Evolutionary conservation across 441 rosid species (phyloP), one percentile per base, ranked within the genome.

Genomic region (Mallotus repandus): DNA sequence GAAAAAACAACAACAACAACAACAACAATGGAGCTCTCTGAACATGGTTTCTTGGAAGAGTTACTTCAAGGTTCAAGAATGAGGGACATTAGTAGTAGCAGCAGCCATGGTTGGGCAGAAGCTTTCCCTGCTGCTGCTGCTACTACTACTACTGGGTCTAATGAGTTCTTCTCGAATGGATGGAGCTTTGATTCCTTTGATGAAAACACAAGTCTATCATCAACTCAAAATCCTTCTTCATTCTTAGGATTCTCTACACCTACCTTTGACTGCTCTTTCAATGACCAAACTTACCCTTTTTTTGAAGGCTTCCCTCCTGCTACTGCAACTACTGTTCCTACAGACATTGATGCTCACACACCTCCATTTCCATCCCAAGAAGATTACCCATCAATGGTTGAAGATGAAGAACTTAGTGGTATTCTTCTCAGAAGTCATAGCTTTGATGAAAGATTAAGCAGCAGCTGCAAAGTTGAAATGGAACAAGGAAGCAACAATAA

Each of bases 1-100:
- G 29, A 25, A 29, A 29, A 29, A 29, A 29, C 29, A 25, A 25
- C 2, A 25, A 25, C 29, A 25, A 25, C 29, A 25, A 25, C 29
- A 29, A 29, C 32, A 29, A 29, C 5, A 16, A 86, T 87, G 94
- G 91, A 87, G 86, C 88, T 86, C 32, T 74, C 86, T 13, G 80
- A 84, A 29, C 78, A 79, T 81, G 87, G 85, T 63, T 78, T 85
- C 85, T 75, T 89, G 72, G 94, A 89, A 79, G 94, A 86, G 74
- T 63, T 88, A 19, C 78, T 88, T 60, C 59, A 72, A 63, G 80
- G 79, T 82, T 87, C 88, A 78, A 84, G 88, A 77, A 88, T 49
- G 1, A 49, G 53, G 16, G 53, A 49, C 53, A 49, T 3, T 49
- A 11, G 12, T 49, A 1, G 15, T 50, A 75, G 73, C 70, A 11